A percentile compares a stretch with the other conserved stretches of the same genome.
phyloP scores from a whole-genome alignment of 179 eudicot species.

The Silene noctiflora region DNA sequence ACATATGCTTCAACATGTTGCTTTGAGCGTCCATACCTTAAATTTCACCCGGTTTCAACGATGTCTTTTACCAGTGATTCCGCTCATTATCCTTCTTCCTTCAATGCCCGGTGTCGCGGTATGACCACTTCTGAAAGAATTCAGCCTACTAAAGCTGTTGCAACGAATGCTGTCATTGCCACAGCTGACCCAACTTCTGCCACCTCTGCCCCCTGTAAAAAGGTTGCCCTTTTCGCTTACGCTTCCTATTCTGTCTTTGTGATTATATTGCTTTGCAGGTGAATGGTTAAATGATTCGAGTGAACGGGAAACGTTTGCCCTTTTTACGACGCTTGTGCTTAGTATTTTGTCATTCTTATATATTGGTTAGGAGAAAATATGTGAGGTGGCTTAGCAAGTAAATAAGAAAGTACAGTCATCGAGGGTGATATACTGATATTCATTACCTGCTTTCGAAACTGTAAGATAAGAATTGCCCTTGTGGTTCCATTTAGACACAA shows the following conservation, averaged over 20 bases:
- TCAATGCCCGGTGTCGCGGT: slow-evolving; percentile 19
- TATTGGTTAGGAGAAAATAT: too few species aligned
- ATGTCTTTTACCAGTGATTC: slow-evolving; percentile 1
- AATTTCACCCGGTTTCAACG: slow-evolving; percentile 19
- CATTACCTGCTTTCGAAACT: too few species aligned
- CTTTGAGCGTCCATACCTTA: slow-evolving; percentile 11
- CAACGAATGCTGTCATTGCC: slow-evolving; percentile 8
- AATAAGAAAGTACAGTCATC: too few species aligned
- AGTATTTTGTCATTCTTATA: too few species aligned
- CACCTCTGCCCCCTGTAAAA: slow-evolving; percentile 34
- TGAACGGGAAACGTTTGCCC: not conserved
- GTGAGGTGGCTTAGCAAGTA: too few species aligned
- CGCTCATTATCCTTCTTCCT: not conserved
- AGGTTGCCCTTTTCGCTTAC: slow-evolving; percentile 31
- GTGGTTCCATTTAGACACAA: too few species aligned
- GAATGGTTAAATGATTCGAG: not conserved
- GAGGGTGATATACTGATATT: too few species aligned
- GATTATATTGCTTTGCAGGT: not conserved
- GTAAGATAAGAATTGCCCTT: too few species aligned
- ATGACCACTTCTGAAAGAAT: slow-evolving; percentile 16
- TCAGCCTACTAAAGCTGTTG: slow-evolving; percentile 18
- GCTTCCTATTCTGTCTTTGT: not conserved
- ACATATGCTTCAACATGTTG: slow-evolving; percentile 16
- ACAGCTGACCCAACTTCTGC: slow-evolving; percentile 16
- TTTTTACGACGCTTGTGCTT: too few species aligned